Conservation (phyloP, 306 rosid genomes). For the Cicer cuneatum region DNA sequence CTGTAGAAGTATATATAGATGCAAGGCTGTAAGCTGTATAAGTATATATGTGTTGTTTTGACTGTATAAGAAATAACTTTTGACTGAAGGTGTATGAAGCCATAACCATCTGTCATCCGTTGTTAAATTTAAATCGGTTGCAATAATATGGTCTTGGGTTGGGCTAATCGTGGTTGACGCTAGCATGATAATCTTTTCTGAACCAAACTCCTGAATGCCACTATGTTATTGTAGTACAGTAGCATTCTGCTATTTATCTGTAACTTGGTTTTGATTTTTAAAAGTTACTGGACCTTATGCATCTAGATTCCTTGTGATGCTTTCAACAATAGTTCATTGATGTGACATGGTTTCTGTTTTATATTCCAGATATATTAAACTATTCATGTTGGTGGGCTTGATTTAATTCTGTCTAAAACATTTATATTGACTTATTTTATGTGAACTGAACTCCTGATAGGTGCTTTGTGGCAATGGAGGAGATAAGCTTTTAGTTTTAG, state of each 20-base stretch:
- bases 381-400: slow-evolving; percentile 20
- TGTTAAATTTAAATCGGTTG: slow-evolving; percentile 9
- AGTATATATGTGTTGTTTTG: neutral
- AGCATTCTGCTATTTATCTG: slow-evolving; percentile 10
- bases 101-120: neutral
- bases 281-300: slow-evolving; percentile 19
- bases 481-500: slow-evolving; percentile 81
- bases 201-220: neutral
- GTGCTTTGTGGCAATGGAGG: slow-evolving; percentile 85
- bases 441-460: slow-evolving; percentile 56
- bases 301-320: slow-evolving; percentile 16
- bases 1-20: no score
- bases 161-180: slow-evolving; percentile 12
- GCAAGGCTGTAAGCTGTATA: neutral
- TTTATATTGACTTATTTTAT: slow-evolving; percentile 37
- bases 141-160: neutral
- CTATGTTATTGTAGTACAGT: neutral
- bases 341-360: slow-evolving; percentile 21
- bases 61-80: neutral
- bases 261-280: slow-evolving; percentile 11
- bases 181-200: slow-evolving; percentile 14
- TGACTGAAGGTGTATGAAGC: slow-evolving; percentile 16
- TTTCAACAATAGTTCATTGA: slow-evolving; percentile 18
- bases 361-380: slow-evolving; percentile 2
- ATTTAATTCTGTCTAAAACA: slow-evolving; percentile 2